These are phyloP conservation scores for Ephemerocybe angulata DNA, from an alignment of 768 basidiomycete genomes.

Conservation along the genomic window DNA sequence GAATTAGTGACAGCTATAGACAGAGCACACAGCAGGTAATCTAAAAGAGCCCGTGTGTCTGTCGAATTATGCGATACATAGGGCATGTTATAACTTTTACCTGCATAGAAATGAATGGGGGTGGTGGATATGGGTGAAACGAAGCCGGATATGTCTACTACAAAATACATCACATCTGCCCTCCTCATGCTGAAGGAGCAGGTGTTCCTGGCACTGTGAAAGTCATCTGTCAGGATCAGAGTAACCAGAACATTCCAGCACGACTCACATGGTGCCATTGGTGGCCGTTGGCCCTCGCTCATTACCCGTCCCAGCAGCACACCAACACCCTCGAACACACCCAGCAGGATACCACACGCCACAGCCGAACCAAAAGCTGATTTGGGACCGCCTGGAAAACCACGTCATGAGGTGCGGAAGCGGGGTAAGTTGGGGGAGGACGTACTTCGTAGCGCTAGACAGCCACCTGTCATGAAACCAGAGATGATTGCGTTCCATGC, in stretches of 20 bases:
- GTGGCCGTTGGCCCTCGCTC: conserved; percentile 76
- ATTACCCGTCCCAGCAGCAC: conserved; percentile 88
- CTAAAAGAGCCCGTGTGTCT: background rate
- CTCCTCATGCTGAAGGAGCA: conserved; percentile 6
- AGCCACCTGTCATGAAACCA: conserved; percentile 98
- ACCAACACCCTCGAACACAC: conserved; percentile 93
- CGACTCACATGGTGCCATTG: conserved; percentile 69
- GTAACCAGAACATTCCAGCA: conserved; percentile 12
- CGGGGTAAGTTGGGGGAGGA: conserved; percentile 20
- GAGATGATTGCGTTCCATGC: conserved; percentile 99
- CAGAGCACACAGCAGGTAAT: conserved; percentile 1
- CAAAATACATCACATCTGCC: background rate
- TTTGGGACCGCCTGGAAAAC: conserved; percentile 76
- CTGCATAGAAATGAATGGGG: conserved; percentile 7
- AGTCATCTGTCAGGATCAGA: background rate
- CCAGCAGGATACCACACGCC: conserved; percentile 92
- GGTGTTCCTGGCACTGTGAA: conserved; percentile 5
- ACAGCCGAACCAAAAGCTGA: conserved; percentile 90
- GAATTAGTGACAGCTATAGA: conserved; percentile 5
- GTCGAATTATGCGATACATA: conserved; percentile 7
- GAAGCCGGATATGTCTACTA: conserved; percentile 6
- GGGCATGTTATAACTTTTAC: conserved; percentile 8
- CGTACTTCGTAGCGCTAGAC: conserved; percentile 89
- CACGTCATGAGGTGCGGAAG: conserved; percentile 6
- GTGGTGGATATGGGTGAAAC: conserved; percentile 6